These are phyloP conservation scores for Gossypium gossypioides DNA, from an alignment of 441 rosid genomes.

Conservation along the genomic window DNA sequence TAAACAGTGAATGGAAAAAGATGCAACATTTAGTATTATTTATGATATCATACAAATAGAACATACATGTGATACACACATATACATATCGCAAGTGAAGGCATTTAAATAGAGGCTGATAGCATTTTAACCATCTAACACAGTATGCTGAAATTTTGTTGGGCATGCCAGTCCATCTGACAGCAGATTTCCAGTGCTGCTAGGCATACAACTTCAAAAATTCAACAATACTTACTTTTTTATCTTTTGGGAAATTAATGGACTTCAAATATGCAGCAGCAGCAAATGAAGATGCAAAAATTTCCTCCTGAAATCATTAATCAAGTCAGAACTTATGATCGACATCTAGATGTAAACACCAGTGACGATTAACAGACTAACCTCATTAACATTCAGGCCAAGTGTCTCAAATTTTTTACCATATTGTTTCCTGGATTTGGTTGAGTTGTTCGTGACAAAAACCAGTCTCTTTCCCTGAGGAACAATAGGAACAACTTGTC, in stretches of 20 bases:
- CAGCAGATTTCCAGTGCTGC: slow-evolving; percentile 4
- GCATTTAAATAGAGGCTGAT: background rate
- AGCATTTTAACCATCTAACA: background rate
- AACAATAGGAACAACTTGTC: slow-evolving; percentile 2
- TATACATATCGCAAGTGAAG: background rate
- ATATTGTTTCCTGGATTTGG: slow-evolving; percentile 73
- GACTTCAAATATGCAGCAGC: slow-evolving; percentile 71
- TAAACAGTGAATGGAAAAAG: background rate
- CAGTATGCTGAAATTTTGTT: background rate
- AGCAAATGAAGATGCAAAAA: slow-evolving; percentile 72
- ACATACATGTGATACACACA: too few relatives aligned
- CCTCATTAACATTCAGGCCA: slow-evolving; percentile 59
- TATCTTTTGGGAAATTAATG: slow-evolving; percentile 62
- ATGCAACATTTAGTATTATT: background rate
- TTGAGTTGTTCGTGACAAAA: slow-evolving; percentile 73
- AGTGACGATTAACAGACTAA: slow-evolving; percentile 14
- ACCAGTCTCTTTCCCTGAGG: slow-evolving; percentile 62
- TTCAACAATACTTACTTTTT: slow-evolving; percentile 33
- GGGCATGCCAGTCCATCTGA: background rate
- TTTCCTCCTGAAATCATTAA: slow-evolving; percentile 48
- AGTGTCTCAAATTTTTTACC: slow-evolving; percentile 74
- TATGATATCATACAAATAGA: background rate
- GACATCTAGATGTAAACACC: background rate
- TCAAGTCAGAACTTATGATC: background rate
- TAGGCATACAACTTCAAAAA: background rate